These are phyloP conservation scores for Cyanidiococcus yangmingshanensis DNA, from an alignment of 23 red algal genomes.

Conservation along the genomic window DNA sequence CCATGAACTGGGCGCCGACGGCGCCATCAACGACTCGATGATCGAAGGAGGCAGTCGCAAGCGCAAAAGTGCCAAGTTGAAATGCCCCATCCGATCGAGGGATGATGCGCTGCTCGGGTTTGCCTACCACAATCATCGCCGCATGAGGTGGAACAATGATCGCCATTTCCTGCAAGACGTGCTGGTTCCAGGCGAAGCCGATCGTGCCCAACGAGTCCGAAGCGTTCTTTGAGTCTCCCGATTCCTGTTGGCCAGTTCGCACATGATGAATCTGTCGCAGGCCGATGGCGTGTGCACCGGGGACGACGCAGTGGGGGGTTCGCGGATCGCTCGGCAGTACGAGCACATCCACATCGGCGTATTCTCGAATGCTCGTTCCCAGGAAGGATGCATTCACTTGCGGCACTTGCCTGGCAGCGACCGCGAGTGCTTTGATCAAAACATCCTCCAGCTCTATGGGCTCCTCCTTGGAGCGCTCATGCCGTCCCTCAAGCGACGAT, in stretches of 20 bases:
- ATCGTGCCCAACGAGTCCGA: background rate
- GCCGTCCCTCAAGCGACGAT: background rate
- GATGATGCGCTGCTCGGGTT: constrained; percentile 43
- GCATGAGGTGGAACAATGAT: constrained; percentile 95
- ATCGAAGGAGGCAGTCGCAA: constrained; percentile 31
- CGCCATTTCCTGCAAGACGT: constrained; percentile 28
- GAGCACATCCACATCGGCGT: background rate
- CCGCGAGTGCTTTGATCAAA: background rate
- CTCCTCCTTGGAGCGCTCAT: background rate
- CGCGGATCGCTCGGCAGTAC: background rate
- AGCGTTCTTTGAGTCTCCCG: background rate
- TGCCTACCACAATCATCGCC: constrained; percentile 91
- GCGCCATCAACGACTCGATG: constrained; percentile 99
- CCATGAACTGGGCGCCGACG: constrained; percentile 76
- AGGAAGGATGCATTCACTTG: background rate
- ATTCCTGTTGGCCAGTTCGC: background rate
- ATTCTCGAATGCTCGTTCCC: constrained; percentile 10
- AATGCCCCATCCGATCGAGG: constrained; percentile 29
- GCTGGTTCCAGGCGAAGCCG: background rate
- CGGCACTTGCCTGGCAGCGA: background rate
- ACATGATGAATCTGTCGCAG: background rate
- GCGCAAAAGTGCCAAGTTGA: background rate
- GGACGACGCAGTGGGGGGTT: background rate
- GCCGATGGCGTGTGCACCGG: background rate
- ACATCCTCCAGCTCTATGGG: constrained; percentile 1